These are phyloP conservation scores for Monilinia fructigena DNA, from an alignment of 2,329 filamentous ascomycete species.

Conservation along the genomic window DNA sequence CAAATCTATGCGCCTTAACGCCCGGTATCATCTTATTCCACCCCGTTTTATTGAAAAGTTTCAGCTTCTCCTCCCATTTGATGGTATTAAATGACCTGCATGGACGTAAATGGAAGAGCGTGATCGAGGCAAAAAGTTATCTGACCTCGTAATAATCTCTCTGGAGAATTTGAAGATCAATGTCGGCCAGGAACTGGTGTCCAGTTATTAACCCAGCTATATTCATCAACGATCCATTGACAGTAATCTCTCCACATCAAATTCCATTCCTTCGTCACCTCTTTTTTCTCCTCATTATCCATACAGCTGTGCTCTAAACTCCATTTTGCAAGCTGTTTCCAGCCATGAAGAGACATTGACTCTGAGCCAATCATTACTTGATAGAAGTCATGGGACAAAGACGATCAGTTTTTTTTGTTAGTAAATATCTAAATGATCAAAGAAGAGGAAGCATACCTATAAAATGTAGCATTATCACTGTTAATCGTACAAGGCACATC, in stretches of 20 bases:
- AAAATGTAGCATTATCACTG: conserved; percentile 73
- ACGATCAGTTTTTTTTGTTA: conserved; percentile 51
- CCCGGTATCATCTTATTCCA: not conserved
- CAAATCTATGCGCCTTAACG: conserved; percentile 13
- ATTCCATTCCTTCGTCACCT: conserved; percentile 49
- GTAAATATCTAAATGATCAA: not conserved
- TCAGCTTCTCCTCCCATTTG: not conserved
- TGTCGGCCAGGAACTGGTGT: conserved; percentile 22
- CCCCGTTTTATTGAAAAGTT: not conserved
- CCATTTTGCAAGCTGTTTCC: conserved; percentile 67
- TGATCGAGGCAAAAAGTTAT: not conserved
- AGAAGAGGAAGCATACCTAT: conserved; percentile 51
- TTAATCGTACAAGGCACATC: conserved; percentile 72
- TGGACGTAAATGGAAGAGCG: not conserved
- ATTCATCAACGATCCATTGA: conserved; percentile 48
- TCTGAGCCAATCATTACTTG: conserved; percentile 69
- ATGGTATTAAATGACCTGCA: not conserved
- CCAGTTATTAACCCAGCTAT: conserved; percentile 30
- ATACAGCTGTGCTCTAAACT: conserved; percentile 62
- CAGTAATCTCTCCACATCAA: conserved; percentile 60
- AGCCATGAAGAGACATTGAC: conserved; percentile 66
- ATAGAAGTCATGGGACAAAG: conserved; percentile 74
- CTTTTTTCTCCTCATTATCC: conserved; percentile 44
- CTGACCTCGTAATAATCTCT: not conserved
- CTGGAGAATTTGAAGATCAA: conserved; percentile 17